phyloP scores from a whole-genome alignment of 2,329 filamentous ascomycete species.

The Talaromyces albobiverticillius region DNA sequence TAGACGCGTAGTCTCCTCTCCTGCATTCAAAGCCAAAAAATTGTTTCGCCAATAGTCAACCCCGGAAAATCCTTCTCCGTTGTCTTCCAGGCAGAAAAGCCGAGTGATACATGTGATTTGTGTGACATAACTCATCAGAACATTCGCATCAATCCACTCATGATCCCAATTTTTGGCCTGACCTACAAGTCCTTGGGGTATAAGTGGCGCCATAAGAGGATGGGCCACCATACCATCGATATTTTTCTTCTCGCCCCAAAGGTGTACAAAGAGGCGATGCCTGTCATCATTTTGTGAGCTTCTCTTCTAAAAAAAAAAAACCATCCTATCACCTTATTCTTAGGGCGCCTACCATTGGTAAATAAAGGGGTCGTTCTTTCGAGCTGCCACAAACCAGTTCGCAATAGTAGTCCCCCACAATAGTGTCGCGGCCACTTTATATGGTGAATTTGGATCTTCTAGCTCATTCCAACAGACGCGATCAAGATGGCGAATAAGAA shows the following conservation, averaged over 20 bases:
- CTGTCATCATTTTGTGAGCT: neutral
- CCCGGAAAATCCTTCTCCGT: slow-evolving; percentile 11
- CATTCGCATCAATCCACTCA: slow-evolving; percentile 9
- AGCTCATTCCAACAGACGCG: slow-evolving; percentile 44
- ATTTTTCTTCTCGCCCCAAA: slow-evolving; percentile 11
- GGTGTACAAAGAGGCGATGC: slow-evolving; percentile 11
- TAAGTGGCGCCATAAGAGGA: slow-evolving; percentile 10
- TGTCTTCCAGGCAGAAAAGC: slow-evolving; percentile 13
- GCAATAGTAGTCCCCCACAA: neutral
- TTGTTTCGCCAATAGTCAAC: slow-evolving; percentile 11
- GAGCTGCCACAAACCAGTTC: slow-evolving; percentile 12
- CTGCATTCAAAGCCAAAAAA: slow-evolving; percentile 1
- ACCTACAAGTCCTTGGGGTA: slow-evolving; percentile 17
- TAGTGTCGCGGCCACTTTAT: slow-evolving; percentile 24
- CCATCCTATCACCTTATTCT: too few species aligned
- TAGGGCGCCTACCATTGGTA: slow-evolving; percentile 2
- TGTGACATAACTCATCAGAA: slow-evolving; percentile 1
- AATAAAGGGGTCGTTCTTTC: slow-evolving; percentile 13
- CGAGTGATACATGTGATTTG: slow-evolving; percentile 8
- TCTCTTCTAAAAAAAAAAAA: neutral
- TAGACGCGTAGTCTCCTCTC: slow-evolving; percentile 3
- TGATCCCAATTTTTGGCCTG: slow-evolving; percentile 14
- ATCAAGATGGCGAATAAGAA: slow-evolving; percentile 42
- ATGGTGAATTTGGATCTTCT: slow-evolving; percentile 32
- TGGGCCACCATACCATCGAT: slow-evolving; percentile 2